Evolutionary conservation across 208 protist species (phyloP), one percentile per base, ranked within the genome.

Genomic region (Acanthamoeba lenticulata): DNA sequence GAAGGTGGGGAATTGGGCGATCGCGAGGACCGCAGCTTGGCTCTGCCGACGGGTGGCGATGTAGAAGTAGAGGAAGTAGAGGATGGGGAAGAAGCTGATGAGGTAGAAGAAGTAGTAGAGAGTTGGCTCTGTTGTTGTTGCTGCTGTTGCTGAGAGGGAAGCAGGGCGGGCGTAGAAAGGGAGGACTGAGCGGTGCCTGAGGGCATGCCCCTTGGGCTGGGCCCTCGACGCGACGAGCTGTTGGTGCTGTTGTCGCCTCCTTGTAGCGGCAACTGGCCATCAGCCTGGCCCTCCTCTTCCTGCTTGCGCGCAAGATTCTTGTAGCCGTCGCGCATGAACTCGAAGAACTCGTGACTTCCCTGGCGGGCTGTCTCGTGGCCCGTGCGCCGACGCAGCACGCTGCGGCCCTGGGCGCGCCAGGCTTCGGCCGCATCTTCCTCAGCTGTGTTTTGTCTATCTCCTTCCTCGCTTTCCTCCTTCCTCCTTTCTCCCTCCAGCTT

Each of bases 291-390:
- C n/a, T n/a, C n/a, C n/a, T n/a, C n/a, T n/a, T n/a, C n/a, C n/a
- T n/a, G n/a, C n/a, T n/a, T n/a, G n/a, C n/a, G n/a, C n/a, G n/a
- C n/a, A n/a, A n/a, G n/a, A n/a, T 79, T 79, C 79, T 19, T 3
- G 44, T 89, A 89, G 79, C 79, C 79, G 34, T 89, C 44, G 44
- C 49, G 19, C 79, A 89, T 89, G 47, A 60, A 60, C 44, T n/a
- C 34, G 24, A 29, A 89, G 49, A 89, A 89, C 49, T 89, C 79
- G 32, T 17, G 2, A 17, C n/a, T 89, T 36, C 79, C 77, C 13
- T 60, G 52, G 21, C 57, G 57, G n/a, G 0, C 57, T n/a, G n/a
- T n/a, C 60, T 67, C 34, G 69, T 32, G 21, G n/a, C 1, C 32
- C 36, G 34, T 9, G n/a, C 69, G 40, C 40, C 69, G 69, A 1